Conservation (phyloP, 805 yeast species). For the Vanderwaltozyma yarrowii region DNA sequence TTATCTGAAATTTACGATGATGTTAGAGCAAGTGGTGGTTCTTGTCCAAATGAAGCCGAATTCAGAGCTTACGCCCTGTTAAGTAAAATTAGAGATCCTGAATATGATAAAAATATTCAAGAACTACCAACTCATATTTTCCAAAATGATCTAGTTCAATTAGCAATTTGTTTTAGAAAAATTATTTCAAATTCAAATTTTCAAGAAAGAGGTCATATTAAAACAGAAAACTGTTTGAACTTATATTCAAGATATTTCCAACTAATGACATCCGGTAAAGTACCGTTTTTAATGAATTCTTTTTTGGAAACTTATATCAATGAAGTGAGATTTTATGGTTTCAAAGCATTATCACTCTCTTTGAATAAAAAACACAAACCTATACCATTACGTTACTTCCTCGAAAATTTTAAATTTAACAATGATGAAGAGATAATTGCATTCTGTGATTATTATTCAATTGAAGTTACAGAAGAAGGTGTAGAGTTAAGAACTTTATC, state of each 20-base stretch:
- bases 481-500: constrained; percentile 37
- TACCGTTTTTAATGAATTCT: constrained; percentile 64
- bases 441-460: constrained; percentile 56
- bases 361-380: constrained; percentile 66
- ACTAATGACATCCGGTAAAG: constrained; percentile 36
- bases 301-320: constrained; percentile 71
- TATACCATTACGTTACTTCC: constrained; percentile 40
- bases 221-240: constrained; percentile 49
- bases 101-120: constrained; percentile 67
- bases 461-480: constrained; percentile 34
- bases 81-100: constrained; percentile 75
- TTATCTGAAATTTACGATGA: constrained; percentile 80
- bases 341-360: constrained; percentile 54
- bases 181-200: constrained; percentile 53
- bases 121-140: constrained; percentile 50
- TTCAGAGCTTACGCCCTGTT: constrained; percentile 80
- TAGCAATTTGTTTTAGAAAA: constrained; percentile 62
- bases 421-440: constrained; percentile 38
- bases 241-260: constrained; percentile 57
- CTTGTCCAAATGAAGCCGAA: constrained; percentile 80
- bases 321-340: constrained; percentile 64
- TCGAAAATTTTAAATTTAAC: constrained; percentile 56
- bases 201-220: constrained; percentile 42
- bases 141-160: constrained; percentile 46
- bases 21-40: constrained; percentile 57